phyloP scores from a whole-genome alignment of 441 rosid species.

The Syzygium syzygioides region DNA sequence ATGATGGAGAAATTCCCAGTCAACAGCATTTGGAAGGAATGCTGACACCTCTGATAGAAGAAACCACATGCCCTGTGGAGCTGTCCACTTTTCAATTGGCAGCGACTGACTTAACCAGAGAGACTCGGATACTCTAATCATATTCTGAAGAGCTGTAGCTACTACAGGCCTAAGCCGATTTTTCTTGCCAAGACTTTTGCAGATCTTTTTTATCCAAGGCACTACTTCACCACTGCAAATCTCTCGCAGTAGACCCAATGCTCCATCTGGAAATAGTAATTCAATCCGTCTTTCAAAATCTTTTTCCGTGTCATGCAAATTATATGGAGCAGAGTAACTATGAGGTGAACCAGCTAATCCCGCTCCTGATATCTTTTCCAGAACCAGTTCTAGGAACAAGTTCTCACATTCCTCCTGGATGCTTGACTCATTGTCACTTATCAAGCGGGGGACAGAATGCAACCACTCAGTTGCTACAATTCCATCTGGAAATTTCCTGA shows the following conservation, averaged over 20 bases:
- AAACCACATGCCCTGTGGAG: slow-evolving; percentile 94
- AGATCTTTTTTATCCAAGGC: slow-evolving; percentile 90
- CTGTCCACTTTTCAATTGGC: slow-evolving; percentile 87
- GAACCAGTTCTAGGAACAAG: slow-evolving; percentile 73
- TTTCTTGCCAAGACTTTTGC: slow-evolving; percentile 76
- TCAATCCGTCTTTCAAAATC: slow-evolving; percentile 37
- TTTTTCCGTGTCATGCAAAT: slow-evolving; percentile 22
- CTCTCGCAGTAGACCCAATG: slow-evolving; percentile 58
- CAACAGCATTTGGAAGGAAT: slow-evolving; percentile 66
- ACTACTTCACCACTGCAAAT: slow-evolving; percentile 69
- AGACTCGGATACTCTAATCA: slow-evolving; percentile 77
- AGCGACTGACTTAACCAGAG: slow-evolving; percentile 64
- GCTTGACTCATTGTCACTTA: slow-evolving; percentile 80
- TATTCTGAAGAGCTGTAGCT: slow-evolving; percentile 61
- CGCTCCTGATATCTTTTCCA: slow-evolving; percentile 62
- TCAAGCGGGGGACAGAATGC: slow-evolving; percentile 77
- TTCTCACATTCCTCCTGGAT: slow-evolving; percentile 95
- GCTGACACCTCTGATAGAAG: slow-evolving; percentile 90
- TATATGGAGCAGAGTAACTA: slow-evolving; percentile 13
- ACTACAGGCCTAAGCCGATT: slow-evolving; percentile 60
- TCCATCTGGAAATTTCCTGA: slow-evolving; percentile 55
- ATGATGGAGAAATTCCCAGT: slow-evolving; percentile 93
- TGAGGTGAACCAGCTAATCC: slow-evolving; percentile 26
- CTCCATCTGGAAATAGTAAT: slow-evolving; percentile 47
- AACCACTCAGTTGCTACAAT: slow-evolving; percentile 71